Conservation (phyloP, 768 basidiomycete genomes). For the Leccinum pellstonianum region DNA sequence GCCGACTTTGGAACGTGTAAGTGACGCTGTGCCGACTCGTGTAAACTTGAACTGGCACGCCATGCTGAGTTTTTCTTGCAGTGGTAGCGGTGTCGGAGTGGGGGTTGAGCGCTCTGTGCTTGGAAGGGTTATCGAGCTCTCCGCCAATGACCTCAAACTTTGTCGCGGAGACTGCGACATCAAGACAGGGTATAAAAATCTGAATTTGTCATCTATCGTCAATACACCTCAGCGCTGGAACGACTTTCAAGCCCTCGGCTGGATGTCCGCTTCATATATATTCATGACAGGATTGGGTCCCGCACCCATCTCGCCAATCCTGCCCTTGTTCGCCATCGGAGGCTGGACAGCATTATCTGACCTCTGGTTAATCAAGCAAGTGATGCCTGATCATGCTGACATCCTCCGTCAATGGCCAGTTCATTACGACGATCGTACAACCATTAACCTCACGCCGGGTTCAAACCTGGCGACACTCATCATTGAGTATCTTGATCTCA, state of each 20-base stretch:
- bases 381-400: no score
- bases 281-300: background rate
- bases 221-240: background rate
- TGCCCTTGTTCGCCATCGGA: background rate
- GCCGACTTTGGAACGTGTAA: background rate
- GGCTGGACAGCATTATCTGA: background rate
- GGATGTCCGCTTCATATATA: background rate
- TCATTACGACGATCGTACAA: no score
- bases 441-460: no score
- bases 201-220: background rate
- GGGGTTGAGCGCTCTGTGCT: background rate
- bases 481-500: no score
- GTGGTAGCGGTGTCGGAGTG: background rate
- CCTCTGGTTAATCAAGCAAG: background rate
- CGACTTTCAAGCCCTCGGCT: background rate
- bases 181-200: background rate
- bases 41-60: no score
- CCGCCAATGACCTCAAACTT: background rate
- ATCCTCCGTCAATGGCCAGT: no score
- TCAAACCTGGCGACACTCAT: no score
- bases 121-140: background rate
- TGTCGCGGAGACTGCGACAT: background rate
- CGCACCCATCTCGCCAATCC: background rate
- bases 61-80: background rate
- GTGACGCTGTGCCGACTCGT: background rate